Conservation (phyloP, 352 stramenopile species). For the Phytophthora multivora region DNA sequence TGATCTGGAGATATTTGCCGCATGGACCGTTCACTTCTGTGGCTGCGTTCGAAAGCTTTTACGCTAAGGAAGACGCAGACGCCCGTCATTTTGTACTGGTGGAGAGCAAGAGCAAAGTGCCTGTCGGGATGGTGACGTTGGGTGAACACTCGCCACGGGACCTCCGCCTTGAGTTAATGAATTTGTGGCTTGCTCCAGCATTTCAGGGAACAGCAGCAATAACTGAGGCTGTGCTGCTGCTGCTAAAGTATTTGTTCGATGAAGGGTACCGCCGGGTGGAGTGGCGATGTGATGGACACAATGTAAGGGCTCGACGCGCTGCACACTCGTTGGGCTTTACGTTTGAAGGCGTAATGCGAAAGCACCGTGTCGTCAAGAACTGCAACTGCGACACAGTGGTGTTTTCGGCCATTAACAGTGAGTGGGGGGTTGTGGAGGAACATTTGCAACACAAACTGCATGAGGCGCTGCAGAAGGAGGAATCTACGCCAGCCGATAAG, state of each 20-base stretch:
- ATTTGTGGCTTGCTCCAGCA: constrained; percentile 81
- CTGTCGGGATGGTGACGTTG: constrained; percentile 84
- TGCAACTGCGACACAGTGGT: constrained; percentile 87
- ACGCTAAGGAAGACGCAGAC: constrained; percentile 34
- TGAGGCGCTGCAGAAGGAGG: constrained; percentile 26
- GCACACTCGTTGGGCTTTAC: constrained; percentile 84
- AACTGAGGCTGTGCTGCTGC: constrained; percentile 66
- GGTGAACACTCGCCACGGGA: constrained; percentile 74
- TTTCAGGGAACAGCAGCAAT: constrained; percentile 65
- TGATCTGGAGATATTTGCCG: constrained; percentile 79
- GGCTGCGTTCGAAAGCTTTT: constrained; percentile 47
- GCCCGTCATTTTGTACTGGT: constrained; percentile 69
- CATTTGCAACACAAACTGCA: constrained; percentile 59
- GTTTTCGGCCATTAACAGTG: constrained; percentile 88
- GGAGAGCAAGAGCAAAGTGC: constrained; percentile 47
- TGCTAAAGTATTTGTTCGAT: constrained; percentile 79
- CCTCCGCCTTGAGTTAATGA: constrained; percentile 77
- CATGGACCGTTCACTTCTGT: constrained; percentile 60
- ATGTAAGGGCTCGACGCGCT: constrained; percentile 79
- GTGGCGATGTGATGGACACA: constrained; percentile 87
- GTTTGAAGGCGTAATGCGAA: constrained; percentile 89
- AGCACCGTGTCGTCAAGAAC: constrained; percentile 85
- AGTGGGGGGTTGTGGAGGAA: constrained; percentile 76
- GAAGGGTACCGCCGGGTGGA: constrained; percentile 85
- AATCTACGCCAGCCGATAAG: constrained; percentile 3